These are phyloP conservation scores for Puccinia polysora DNA, from an alignment of 1,284 basidiomycete genomes.

Conservation along the genomic window DNA sequence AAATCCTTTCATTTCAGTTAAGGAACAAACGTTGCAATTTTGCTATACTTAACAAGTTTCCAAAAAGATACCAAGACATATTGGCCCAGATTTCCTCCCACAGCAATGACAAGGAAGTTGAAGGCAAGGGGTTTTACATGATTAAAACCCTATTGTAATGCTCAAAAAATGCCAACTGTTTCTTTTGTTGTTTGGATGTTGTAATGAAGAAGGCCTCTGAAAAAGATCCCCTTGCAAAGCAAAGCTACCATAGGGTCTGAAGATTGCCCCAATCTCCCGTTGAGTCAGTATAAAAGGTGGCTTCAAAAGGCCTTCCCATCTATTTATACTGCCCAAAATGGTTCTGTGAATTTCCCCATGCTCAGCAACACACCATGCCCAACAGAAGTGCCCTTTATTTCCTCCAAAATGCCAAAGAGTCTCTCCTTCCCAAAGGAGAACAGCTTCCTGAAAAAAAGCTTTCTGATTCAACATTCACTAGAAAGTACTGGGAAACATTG, in stretches of 20 bases:
- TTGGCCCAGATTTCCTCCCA: constrained; percentile 13
- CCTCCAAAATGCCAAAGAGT: constrained; percentile 19
- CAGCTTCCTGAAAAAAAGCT: constrained; percentile 10
- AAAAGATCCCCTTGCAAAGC: neutral
- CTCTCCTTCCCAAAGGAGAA: constrained; percentile 15
- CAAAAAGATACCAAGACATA: constrained; percentile 4
- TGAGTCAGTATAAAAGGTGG: constrained; percentile 1
- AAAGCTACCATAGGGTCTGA: neutral
- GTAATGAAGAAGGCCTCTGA: constrained; percentile 14
- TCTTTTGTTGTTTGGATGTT: constrained; percentile 12
- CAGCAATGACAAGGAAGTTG: constrained; percentile 24
- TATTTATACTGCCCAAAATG: constrained; percentile 27
- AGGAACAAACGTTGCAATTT: neutral
- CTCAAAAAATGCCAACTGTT: constrained; percentile 19
- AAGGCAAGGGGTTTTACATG: neutral
- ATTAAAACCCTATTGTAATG: constrained; percentile 23
- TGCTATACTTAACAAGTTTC: constrained; percentile 20
- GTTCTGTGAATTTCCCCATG: neutral
- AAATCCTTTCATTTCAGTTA: constrained; percentile 9
- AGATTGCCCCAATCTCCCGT: constrained; percentile 5
- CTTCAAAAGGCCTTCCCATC: constrained; percentile 33
- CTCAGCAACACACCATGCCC: constrained; percentile 15
- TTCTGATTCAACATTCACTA: constrained; percentile 14
- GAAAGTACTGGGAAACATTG: constrained; percentile 14
- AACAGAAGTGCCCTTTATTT: constrained; percentile 6